Percentiles rank a stretch among this genome's conserved stretches.
These are phyloP conservation scores for Rubia balearica DNA, from an alignment of 305 asterid species.

Conservation along the genomic window DNA sequence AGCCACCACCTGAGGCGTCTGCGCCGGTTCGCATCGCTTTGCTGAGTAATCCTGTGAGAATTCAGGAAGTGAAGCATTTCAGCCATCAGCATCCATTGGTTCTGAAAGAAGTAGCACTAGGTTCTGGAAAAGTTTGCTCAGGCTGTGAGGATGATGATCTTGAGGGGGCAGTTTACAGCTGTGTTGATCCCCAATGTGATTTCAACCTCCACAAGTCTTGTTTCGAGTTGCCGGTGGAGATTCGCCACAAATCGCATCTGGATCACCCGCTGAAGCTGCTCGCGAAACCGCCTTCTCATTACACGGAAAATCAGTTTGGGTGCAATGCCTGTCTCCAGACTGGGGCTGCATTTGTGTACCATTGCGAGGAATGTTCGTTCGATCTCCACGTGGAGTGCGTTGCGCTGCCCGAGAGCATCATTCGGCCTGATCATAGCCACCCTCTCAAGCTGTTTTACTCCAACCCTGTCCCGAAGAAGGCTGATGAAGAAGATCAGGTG, in stretches of 20 bases:
- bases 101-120: conserved; percentile 27
- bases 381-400: conserved; percentile 54
- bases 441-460: conserved; percentile 43
- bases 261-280: conserved; percentile 49
- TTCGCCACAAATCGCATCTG: conserved; percentile 52
- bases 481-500: conserved; percentile 17
- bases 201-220: conserved; percentile 61
- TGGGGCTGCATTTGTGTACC: conserved; percentile 46
- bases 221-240: conserved; percentile 43
- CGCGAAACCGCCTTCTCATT: conserved; percentile 29
- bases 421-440: conserved; percentile 45
- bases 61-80: conserved; percentile 40
- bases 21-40: conserved; percentile 16
- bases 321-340: conserved; percentile 55
- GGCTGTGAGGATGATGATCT: conserved; percentile 47
- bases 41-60: conserved; percentile 16
- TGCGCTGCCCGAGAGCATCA: conserved; percentile 44
- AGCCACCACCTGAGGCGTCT: conserved; percentile 13
- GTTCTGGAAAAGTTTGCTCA: conserved; percentile 34
- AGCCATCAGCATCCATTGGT: conserved; percentile 49
- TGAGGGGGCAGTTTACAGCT: conserved; percentile 35
- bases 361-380: conserved; percentile 39
- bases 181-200: conserved; percentile 43
- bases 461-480: conserved; percentile 38
- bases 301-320: conserved; percentile 38